These are phyloP conservation scores for Sphaerobolus stellatus DNA, from an alignment of 1,284 basidiomycete genomes.

Conservation along the genomic window DNA sequence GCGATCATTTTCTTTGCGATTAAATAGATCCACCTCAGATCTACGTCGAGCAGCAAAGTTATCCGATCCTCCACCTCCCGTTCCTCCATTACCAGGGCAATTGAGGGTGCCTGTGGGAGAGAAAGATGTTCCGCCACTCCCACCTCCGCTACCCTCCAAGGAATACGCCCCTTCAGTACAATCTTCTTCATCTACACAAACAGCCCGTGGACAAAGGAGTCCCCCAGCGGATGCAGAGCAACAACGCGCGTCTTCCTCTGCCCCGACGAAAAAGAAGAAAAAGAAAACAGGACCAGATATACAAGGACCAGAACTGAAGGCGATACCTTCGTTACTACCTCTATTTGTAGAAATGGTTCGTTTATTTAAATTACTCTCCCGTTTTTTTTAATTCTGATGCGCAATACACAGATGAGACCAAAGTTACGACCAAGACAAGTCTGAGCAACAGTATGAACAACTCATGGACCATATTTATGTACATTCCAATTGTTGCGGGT, in stretches of 20 bases:
- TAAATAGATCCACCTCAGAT: slow-evolving; percentile 1
- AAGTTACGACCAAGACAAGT: neutral
- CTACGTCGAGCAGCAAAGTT: slow-evolving; percentile 23
- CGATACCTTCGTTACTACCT: slow-evolving; percentile 77
- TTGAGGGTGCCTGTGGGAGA: slow-evolving; percentile 3
- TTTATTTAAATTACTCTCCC: slow-evolving; percentile 7
- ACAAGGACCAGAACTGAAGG: slow-evolving; percentile 73
- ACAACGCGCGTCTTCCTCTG: no score
- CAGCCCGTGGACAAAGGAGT: neutral
- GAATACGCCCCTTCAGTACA: neutral
- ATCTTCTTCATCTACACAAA: neutral
- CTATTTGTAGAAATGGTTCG: slow-evolving; percentile 88
- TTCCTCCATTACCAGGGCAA: slow-evolving; percentile 2
- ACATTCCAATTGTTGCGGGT: no score
- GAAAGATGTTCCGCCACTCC: slow-evolving; percentile 10
- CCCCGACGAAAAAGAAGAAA: slow-evolving; percentile 24
- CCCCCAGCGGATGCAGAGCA: slow-evolving; percentile 1
- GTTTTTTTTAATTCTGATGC: neutral
- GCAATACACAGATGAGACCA: neutral
- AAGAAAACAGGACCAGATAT: slow-evolving; percentile 47
- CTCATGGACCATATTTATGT: no score
- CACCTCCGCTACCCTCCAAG: neutral
- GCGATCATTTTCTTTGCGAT: slow-evolving; percentile 7
- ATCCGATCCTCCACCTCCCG: slow-evolving; percentile 18
- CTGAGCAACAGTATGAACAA: no score